Percentiles rank a stretch among this genome's conserved stretches.
These are phyloP conservation scores for Aspergillus carbonarius DNA, from an alignment of 2,329 filamentous ascomycete genomes.

Conservation along the genomic window DNA sequence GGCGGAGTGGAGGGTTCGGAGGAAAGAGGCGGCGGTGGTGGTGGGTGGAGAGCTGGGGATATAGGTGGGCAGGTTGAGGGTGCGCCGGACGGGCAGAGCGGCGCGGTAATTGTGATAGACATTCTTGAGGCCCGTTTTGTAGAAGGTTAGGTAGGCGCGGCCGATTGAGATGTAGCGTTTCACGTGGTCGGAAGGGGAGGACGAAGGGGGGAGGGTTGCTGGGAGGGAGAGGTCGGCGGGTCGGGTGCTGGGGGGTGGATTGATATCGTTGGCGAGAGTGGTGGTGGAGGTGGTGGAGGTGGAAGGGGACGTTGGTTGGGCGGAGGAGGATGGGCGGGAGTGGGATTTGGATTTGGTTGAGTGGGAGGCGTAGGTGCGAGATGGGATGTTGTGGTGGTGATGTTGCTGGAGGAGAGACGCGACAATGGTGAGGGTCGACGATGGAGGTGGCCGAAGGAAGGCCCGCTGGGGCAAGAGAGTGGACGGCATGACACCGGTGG, in stretches of 20 bases:
- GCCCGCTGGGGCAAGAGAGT: conserved; percentile 11
- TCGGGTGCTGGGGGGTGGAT: conserved; percentile 71
- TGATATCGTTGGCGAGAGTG: conserved; percentile 48
- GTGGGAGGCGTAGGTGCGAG: conserved; percentile 9
- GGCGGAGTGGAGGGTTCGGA: conserved; percentile 9
- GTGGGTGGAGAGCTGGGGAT: conserved; percentile 34
- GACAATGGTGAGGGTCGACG: neutral
- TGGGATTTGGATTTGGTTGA: conserved; percentile 18
- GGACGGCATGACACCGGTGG: conserved; percentile 8
- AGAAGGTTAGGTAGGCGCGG: conserved; percentile 78
- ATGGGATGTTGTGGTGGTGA: neutral
- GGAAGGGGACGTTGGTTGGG: conserved; percentile 18
- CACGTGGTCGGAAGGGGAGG: conserved; percentile 40
- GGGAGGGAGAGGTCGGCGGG: conserved; percentile 69
- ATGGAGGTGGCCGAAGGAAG: conserved; percentile 6
- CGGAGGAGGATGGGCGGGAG: conserved; percentile 20
- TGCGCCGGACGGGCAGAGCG: conserved; percentile 32
- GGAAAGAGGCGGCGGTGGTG: conserved; percentile 14
- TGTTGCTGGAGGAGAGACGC: neutral
- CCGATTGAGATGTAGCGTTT: conserved; percentile 53
- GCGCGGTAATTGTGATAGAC: conserved; percentile 65
- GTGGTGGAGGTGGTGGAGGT: conserved; percentile 20
- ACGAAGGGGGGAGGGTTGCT: conserved; percentile 45
- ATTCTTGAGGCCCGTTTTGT: conserved; percentile 78
- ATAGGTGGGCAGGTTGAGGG: conserved; percentile 32